phyloP scores from a whole-genome alignment of 2,329 filamentous ascomycete genomes.

The Talaromyces atroroseus region DNA sequence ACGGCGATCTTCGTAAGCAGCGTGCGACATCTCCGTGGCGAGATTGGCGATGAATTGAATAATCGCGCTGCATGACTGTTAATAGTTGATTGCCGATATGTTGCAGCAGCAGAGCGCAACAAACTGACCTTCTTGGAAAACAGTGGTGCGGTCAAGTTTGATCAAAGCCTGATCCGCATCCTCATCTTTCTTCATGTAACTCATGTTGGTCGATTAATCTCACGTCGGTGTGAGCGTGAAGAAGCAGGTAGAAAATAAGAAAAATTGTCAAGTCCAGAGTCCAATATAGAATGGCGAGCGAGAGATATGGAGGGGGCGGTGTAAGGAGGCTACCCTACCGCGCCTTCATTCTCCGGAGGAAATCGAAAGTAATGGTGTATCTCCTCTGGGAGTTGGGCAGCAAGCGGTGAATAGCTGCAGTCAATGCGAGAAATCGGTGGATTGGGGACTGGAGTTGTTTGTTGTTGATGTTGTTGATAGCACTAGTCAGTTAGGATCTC shows the following conservation, averaged over 20 bases:
- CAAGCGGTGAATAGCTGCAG: not conserved
- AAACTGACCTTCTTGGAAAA: conserved; percentile 96
- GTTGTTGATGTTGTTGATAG: conserved; percentile 6
- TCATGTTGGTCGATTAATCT: conserved; percentile 54
- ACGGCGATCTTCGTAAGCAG: conserved; percentile 96
- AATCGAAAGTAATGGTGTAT: not conserved
- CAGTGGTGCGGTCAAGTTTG: conserved; percentile 94
- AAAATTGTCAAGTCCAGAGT: conserved; percentile 12
- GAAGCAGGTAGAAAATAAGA: not conserved
- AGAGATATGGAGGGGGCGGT: conserved; percentile 18
- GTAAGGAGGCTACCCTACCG: conserved; percentile 20
- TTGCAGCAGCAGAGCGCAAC: conserved; percentile 28
- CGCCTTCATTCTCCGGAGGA: conserved; percentile 27
- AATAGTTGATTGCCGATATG: conserved; percentile 10
- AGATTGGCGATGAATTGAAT: conserved; percentile 96
- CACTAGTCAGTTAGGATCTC: conserved; percentile 19
- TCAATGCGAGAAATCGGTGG: not conserved
- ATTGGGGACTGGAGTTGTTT: not conserved
- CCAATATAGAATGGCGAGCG: not conserved
- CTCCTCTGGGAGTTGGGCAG: not conserved
- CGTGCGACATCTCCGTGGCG: conserved; percentile 93
- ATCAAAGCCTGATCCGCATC: conserved; percentile 89
- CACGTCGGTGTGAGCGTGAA: not conserved
- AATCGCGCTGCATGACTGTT: conserved; percentile 64
- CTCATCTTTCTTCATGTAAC: conserved; percentile 98